Conservation (phyloP, 306 rosid genomes). For the Bauhinia variegata region DNA sequence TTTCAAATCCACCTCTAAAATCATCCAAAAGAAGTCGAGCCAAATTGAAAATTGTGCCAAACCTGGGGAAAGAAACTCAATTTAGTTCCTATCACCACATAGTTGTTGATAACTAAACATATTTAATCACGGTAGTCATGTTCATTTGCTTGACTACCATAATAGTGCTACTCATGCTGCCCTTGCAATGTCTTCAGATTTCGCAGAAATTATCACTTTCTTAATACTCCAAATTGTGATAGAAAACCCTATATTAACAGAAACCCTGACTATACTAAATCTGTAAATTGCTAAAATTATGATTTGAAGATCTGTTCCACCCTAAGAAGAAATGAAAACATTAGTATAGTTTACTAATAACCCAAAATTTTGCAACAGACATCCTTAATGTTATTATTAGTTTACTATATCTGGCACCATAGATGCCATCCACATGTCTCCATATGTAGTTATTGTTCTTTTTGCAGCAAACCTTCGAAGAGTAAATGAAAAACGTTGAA, state of each 20-base stretch:
- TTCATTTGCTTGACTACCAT: conserved; percentile 23
- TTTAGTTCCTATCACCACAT: conserved; percentile 15
- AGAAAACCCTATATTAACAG: not conserved
- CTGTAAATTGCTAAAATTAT: not conserved
- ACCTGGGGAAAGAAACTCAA: conserved; percentile 54
- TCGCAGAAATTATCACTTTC: not conserved
- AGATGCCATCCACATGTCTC: too few relatives aligned
- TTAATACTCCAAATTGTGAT: not conserved
- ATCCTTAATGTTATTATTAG: not conserved
- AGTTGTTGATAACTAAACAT: not conserved
- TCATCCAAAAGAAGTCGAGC: conserved; percentile 81
- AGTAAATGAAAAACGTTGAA: conserved; percentile 6
- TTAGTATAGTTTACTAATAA: not conserved
- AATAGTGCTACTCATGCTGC: conserved; percentile 10
- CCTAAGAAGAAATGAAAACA: too few relatives aligned
- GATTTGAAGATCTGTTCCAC: not conserved
- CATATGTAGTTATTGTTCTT: not conserved
- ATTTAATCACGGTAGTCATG: conserved; percentile 4
- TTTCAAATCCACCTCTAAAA: conserved; percentile 87
- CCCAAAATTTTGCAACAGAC: not conserved
- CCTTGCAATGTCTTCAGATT: conserved; percentile 13
- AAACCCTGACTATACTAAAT: not conserved
- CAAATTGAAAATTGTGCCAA: conserved; percentile 90
- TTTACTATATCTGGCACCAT: not conserved
- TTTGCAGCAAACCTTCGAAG: not conserved